A percentile compares a stretch with the other conserved stretches of the same genome.
Evolutionary conservation across 1,284 basidiomycete genomes (phyloP).

Genomic region (Malassezia japonica): DNA sequence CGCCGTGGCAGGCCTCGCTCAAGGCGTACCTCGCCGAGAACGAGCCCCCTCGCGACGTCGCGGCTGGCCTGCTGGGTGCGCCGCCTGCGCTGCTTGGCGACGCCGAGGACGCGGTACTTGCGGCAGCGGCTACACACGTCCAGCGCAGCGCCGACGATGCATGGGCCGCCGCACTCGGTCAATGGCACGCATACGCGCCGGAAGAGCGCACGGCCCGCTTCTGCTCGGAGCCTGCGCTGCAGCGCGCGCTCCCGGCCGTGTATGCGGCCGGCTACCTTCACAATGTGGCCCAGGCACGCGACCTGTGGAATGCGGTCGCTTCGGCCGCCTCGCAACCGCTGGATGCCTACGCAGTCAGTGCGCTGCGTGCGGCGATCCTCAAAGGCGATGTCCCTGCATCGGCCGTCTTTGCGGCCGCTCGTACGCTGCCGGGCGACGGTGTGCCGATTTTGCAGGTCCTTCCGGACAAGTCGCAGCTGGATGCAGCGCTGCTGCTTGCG

Average conservation of each 20-base stretch:
- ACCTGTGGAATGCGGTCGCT: neutral
- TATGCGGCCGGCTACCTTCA: neutral
- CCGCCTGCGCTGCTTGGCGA: neutral
- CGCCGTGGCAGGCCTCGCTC: neutral
- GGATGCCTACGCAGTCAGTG: neutral
- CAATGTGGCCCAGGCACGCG: neutral
- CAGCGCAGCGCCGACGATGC: neutral
- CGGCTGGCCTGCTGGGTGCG: constrained; percentile 1
- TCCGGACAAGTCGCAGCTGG: constrained; percentile 1
- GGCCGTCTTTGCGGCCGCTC: neutral
- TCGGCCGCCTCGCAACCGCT: neutral
- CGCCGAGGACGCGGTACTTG: neutral
- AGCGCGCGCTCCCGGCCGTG: neutral
- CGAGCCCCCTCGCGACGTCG: neutral
- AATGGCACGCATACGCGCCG: neutral
- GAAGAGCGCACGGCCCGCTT: neutral
- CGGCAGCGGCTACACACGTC: neutral
- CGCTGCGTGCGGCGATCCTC: constrained; percentile 1
- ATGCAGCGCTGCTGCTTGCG: neutral
- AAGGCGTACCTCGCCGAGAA: neutral
- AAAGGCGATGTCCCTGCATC: neutral
- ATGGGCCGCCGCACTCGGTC: neutral
- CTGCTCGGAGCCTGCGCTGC: neutral
- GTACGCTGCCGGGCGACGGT: neutral
- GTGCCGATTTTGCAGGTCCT: neutral